Conservation (phyloP, 192 early-diverging fungal species). For the Piromyces finnis region DNA sequence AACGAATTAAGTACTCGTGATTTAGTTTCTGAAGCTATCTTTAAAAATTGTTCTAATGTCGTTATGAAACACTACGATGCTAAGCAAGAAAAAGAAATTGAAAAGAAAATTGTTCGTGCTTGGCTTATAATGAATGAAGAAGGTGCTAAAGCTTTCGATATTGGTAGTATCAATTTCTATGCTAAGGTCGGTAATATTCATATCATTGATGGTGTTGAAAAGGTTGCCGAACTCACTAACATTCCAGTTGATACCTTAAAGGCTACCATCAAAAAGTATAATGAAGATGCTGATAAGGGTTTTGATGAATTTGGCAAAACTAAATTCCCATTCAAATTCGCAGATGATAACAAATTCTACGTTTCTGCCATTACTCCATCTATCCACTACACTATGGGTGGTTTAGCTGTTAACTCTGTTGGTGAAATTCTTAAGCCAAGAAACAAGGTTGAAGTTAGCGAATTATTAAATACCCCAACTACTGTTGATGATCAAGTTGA, state of each 20-base stretch:
- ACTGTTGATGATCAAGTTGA: not conserved
- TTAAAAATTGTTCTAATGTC: not conserved
- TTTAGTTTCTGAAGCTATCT: not conserved
- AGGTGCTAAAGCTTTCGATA: not conserved
- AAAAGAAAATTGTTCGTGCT: not conserved
- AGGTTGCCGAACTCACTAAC: not conserved
- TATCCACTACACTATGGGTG: conserved; percentile 75
- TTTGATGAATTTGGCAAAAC: not conserved
- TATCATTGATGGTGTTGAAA: not conserved
- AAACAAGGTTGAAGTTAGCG: not conserved
- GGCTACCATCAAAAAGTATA: not conserved
- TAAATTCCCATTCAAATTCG: not conserved
- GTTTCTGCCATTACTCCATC: conserved; percentile 60
- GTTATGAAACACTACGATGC: not conserved
- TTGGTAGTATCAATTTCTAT: not conserved
- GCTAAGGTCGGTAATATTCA: not conserved
- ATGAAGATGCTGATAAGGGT: not conserved
- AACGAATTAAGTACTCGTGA: not conserved
- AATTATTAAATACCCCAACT: not conserved
- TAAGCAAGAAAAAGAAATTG: not conserved
- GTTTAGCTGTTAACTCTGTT: conserved; percentile 2
- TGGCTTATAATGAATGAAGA: not conserved
- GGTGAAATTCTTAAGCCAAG: not conserved
- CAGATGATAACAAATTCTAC: conserved; percentile 10
- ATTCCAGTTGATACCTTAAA: not conserved